A percentile compares a stretch with the other conserved stretches of the same genome.
These are phyloP conservation scores for Cyphellophora attinorum DNA, from an alignment of 2,329 filamentous ascomycete genomes.

Conservation along the genomic window DNA sequence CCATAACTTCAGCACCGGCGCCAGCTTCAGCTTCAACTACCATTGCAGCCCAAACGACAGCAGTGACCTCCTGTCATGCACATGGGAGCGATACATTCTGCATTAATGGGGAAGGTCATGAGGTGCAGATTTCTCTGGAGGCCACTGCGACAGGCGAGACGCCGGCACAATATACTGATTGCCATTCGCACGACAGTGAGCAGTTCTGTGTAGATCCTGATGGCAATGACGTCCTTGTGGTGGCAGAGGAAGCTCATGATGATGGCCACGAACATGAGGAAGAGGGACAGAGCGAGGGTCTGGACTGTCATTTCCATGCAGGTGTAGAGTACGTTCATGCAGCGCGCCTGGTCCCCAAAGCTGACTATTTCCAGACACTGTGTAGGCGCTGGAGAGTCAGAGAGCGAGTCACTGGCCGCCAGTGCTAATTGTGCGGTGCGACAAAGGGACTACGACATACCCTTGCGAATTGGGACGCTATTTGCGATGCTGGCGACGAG, in stretches of 20 bases:
- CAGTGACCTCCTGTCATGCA: slow-evolving; percentile 44
- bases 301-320: slow-evolving; percentile 63
- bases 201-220: slow-evolving; percentile 53
- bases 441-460: slow-evolving; percentile 51
- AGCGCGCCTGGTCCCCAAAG: background rate
- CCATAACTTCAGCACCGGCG: slow-evolving; percentile 11
- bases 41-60: slow-evolving; percentile 28
- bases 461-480: slow-evolving; percentile 58
- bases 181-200: slow-evolving; percentile 51
- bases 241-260: slow-evolving; percentile 25
- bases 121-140: slow-evolving; percentile 30
- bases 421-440: slow-evolving; percentile 39
- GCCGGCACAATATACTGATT: slow-evolving; percentile 54
- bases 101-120: slow-evolving; percentile 24
- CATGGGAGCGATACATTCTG: slow-evolving; percentile 29
- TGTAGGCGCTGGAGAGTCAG: slow-evolving; percentile 38
- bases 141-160: slow-evolving; percentile 46
- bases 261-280: slow-evolving; percentile 18
- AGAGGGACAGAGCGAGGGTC: slow-evolving; percentile 23
- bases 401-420: slow-evolving; percentile 23
- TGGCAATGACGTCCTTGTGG: slow-evolving; percentile 52
- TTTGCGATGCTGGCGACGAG: slow-evolving; percentile 65
- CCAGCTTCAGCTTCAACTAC: slow-evolving; percentile 22
- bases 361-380: slow-evolving; percentile 37
- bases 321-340: slow-evolving; percentile 56